phyloP scores from a whole-genome alignment of 2,329 filamentous ascomycete genomes.

The Huntiella moniliformis region DNA sequence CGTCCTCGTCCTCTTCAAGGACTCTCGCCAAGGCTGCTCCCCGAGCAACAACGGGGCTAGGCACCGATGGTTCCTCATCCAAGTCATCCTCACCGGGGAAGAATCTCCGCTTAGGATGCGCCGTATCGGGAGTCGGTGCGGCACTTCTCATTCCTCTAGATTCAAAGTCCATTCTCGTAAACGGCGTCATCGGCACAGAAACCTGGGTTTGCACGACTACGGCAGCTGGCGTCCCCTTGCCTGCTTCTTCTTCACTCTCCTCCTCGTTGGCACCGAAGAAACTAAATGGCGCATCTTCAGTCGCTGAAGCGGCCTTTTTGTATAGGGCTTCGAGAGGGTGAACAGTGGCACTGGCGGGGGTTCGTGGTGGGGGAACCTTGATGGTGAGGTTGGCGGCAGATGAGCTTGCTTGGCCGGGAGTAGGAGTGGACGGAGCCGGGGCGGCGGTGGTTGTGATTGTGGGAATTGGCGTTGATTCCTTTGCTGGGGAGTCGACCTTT shows the following conservation, averaged over 20 bases:
- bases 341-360: constrained; percentile 33
- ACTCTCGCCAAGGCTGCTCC: background rate
- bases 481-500: constrained; percentile 5
- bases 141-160: constrained; percentile 62
- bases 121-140: constrained; percentile 87
- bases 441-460: constrained; percentile 1
- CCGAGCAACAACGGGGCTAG: constrained; percentile 10
- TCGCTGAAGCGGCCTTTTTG: constrained; percentile 37
- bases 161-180: constrained; percentile 59
- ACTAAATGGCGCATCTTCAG: constrained; percentile 38
- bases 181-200: constrained; percentile 59
- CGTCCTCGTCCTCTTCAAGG: constrained; percentile 16
- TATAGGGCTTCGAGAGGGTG: constrained; percentile 88
- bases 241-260: constrained; percentile 24
- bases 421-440: constrained; percentile 10
- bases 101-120: constrained; percentile 47
- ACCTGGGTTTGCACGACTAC: constrained; percentile 10
- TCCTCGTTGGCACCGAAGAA: constrained; percentile 50
- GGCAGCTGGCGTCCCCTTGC: background rate
- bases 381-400: constrained; percentile 34
- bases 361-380: constrained; percentile 30
- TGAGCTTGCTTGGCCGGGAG: constrained; percentile 26
- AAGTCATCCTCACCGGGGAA: constrained; percentile 32
- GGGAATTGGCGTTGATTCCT: background rate
- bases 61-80: constrained; percentile 21